Percentiles rank a stretch among this genome's conserved stretches.
These are phyloP conservation scores for Exophiala dermatitidis DNA, from an alignment of 2,329 filamentous ascomycete genomes.

Conservation along the genomic window DNA sequence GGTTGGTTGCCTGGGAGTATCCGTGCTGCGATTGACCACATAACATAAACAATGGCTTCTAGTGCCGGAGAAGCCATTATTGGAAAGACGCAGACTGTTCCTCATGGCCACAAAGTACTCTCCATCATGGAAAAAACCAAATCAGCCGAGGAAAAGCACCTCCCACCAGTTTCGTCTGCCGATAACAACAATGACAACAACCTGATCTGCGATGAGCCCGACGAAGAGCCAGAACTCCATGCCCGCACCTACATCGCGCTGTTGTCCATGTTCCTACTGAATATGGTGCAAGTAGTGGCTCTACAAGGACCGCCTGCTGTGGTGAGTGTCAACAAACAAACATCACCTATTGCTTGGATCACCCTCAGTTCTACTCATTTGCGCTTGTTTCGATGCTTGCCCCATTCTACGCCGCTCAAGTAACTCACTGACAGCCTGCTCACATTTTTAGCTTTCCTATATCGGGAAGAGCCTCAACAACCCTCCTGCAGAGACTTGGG, in stretches of 20 bases:
- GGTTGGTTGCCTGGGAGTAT: too few relatives aligned
- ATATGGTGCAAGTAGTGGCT: constrained; percentile 19
- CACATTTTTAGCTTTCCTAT: background rate
- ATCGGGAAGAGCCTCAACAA: background rate
- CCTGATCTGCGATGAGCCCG: constrained; percentile 17
- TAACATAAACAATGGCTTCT: too few relatives aligned
- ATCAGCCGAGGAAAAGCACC: constrained; percentile 9
- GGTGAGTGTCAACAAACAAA: constrained; percentile 8
- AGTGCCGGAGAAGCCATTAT: too few relatives aligned
- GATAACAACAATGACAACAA: constrained; percentile 12
- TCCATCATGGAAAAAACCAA: constrained; percentile 7
- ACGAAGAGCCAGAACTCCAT: constrained; percentile 23
- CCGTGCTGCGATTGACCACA: too few relatives aligned
- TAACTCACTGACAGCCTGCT: background rate
- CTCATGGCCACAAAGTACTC: too few relatives aligned
- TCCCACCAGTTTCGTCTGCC: background rate
- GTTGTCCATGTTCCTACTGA: constrained; percentile 21
- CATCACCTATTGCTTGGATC: background rate
- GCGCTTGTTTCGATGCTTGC: too few relatives aligned
- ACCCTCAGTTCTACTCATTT: background rate
- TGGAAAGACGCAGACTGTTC: too few relatives aligned
- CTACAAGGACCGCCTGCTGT: constrained; percentile 22
- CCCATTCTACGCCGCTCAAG: background rate
- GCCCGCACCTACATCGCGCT: constrained; percentile 20
- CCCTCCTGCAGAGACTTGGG: constrained; percentile 12